Base-by-base conservation (phyloP, 1,284 basidiomycete genomes). In the Boletellus sp. region DNA sequence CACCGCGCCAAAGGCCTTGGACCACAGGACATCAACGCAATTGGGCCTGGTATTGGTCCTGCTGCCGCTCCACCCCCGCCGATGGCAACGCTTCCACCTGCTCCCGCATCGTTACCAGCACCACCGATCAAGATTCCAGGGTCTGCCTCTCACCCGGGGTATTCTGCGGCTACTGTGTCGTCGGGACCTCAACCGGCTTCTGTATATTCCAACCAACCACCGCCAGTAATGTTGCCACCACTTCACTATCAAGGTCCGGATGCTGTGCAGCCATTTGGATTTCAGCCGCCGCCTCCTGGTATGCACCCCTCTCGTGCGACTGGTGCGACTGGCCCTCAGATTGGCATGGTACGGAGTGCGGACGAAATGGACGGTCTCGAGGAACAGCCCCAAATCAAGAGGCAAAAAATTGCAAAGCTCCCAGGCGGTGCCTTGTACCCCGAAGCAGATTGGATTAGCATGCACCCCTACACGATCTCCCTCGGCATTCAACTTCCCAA, bases 381-480 rank as follows among this genome's bases (percentile, higher is more conserved):
- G 29, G 82, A 82, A 35, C 66, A 79, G 13, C 87, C 86, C 7
- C 82, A 84, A 11, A 81, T 91, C 41, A 96, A 94, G 69, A 76
- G 90, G 43, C 87, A 89, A 60, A 82, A 81, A 49, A 79, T 93
- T 16, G 84, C 84, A 25, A 92, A 91, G 64, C 69, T 91, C 36
- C 87, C 87, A 2, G 87, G 83, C 30, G 88, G 88, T 2, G 80
- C 83, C 49, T 69, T 87, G 49, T 93, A 90, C 65, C 78, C 88
- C 5, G 91, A 92, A 59, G 74, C 81, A 47, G 89, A 94, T 64
- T 96, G 93, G 93, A 80, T 91, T 57, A 76, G 74, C 40, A 80
- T 91, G 75, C 91, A 96, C 67, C 90, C 91, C 27, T 84, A 93
- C 55, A 87, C 93, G 8, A 90, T 96, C 58, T 83, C 85, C 10